Conservation (phyloP, 306 rosid genomes). For the Nissolia schottii region DNA sequence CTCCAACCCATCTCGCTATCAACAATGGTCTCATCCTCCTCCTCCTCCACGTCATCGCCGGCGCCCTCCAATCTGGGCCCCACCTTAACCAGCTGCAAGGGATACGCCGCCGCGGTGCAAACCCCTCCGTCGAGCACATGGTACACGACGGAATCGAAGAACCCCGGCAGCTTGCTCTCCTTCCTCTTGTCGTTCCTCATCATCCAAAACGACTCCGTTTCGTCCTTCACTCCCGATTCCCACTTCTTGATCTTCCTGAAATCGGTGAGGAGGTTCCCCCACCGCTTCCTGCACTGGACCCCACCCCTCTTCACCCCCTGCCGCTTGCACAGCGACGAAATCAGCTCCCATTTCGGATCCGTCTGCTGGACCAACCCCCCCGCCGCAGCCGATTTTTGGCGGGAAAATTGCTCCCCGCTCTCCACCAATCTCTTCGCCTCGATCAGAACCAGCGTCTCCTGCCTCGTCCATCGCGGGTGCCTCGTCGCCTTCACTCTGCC, state of each 20-base stretch:
- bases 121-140: conserved; percentile 38
- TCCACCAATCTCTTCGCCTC: conserved; percentile 47
- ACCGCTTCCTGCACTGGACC: conserved; percentile 47
- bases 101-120: conserved; percentile 31
- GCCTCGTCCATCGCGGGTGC: conserved; percentile 51
- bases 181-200: conserved; percentile 42
- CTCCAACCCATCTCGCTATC: conserved; percentile 40
- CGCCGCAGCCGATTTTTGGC: conserved; percentile 18
- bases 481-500: conserved; percentile 36
- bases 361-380: conserved; percentile 2
- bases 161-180: conserved; percentile 42
- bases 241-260: conserved; percentile 51
- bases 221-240: conserved; percentile 24
- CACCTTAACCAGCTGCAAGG: conserved; percentile 29
- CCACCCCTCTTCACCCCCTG: conserved; percentile 47
- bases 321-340: conserved; percentile 37
- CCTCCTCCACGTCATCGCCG: not conserved
- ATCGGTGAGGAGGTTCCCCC: conserved; percentile 50
- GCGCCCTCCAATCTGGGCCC: not conserved
- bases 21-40: conserved; percentile 26
- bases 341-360: conserved; percentile 45
- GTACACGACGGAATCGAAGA: conserved; percentile 41
- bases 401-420: conserved; percentile 22
- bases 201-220: conserved; percentile 41
- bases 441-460: conserved; percentile 42